phyloP scores from a whole-genome alignment of 2,329 filamentous ascomycete species.

The Huntiella abstrusa region DNA sequence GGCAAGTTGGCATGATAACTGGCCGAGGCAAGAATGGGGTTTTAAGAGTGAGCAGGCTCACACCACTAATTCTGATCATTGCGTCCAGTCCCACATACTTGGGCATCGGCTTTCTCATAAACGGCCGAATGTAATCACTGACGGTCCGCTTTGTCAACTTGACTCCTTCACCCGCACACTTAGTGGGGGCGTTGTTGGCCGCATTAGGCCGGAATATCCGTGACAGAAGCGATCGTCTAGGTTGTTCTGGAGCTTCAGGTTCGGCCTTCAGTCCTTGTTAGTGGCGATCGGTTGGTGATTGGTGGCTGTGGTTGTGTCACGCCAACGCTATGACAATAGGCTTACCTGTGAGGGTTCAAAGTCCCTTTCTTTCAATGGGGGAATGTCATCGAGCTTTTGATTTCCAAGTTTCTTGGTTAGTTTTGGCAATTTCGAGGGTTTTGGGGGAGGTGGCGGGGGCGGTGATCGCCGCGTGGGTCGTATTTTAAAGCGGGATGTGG shows the following conservation, averaged over 20 bases:
- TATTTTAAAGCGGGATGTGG: too few species aligned
- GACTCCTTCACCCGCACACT: slow-evolving; percentile 1
- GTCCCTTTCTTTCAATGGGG: slow-evolving; percentile 21
- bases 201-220: slow-evolving; percentile 7
- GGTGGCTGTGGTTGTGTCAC: neutral
- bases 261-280: slow-evolving; percentile 11
- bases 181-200: neutral
- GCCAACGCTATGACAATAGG: neutral
- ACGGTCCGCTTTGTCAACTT: slow-evolving; percentile 10
- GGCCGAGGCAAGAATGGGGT: slow-evolving; percentile 36
- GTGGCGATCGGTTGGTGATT: neutral
- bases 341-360: slow-evolving; percentile 19
- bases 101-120: slow-evolving; percentile 11
- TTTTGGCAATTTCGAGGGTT: neutral
- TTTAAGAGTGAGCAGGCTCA: slow-evolving; percentile 41
- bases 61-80: slow-evolving; percentile 44
- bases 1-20: slow-evolving; percentile 42
- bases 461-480: too few species aligned
- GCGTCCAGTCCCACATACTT: slow-evolving; percentile 28
- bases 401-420: neutral
- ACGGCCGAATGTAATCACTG: slow-evolving; percentile 9
- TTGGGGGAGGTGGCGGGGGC: neutral
- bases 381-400: slow-evolving; percentile 31
- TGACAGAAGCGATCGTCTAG: slow-evolving; percentile 9
- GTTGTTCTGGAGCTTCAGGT: slow-evolving; percentile 10